These are phyloP conservation scores for Scutellaria barbata DNA, from an alignment of 257 asterid species.

Conservation along the genomic window DNA sequence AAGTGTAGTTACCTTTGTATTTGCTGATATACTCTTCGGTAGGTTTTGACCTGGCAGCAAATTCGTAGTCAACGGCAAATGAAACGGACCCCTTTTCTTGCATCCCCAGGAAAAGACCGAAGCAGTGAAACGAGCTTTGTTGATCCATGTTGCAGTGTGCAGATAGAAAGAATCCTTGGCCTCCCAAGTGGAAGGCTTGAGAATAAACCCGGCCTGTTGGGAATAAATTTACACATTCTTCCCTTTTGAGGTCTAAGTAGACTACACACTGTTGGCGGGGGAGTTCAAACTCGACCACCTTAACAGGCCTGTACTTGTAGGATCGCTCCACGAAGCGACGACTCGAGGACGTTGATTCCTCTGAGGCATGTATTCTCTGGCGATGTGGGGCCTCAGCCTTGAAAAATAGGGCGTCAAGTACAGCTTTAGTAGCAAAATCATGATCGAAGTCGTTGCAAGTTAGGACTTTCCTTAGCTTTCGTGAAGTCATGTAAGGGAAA, in stretches of 20 bases:
- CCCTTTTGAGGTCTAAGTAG: slow-evolving; percentile 83
- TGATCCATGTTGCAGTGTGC: slow-evolving; percentile 98
- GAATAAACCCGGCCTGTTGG: slow-evolving; percentile 90
- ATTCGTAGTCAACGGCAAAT: slow-evolving; percentile 85
- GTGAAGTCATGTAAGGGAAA: slow-evolving; percentile 78
- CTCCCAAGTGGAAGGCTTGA: slow-evolving; percentile 92
- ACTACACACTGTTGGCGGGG: slow-evolving; percentile 92
- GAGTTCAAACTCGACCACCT: slow-evolving; percentile 77
- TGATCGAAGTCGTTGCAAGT: slow-evolving; percentile 77
- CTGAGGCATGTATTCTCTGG: slow-evolving; percentile 66
- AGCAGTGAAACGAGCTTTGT: slow-evolving; percentile 82
- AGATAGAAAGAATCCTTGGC: slow-evolving; percentile 89
- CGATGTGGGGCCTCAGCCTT: slow-evolving; percentile 89
- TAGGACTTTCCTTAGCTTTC: slow-evolving; percentile 79
- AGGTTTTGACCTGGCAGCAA: slow-evolving; percentile 83
- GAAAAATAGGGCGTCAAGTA: slow-evolving; percentile 78
- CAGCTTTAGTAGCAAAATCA: slow-evolving; percentile 65
- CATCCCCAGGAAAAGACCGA: slow-evolving; percentile 93
- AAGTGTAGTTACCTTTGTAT: slow-evolving; percentile 83
- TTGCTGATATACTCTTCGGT: slow-evolving; percentile 76
- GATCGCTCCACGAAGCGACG: slow-evolving; percentile 78
- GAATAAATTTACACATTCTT: slow-evolving; percentile 66
- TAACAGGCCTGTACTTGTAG: slow-evolving; percentile 86
- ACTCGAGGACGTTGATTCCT: slow-evolving; percentile 55
- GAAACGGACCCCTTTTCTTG: slow-evolving; percentile 88